These are phyloP conservation scores for Astrothelium subdiscretum DNA, from an alignment of 495 filamentous ascomycete genomes.

Conservation along the genomic window DNA sequence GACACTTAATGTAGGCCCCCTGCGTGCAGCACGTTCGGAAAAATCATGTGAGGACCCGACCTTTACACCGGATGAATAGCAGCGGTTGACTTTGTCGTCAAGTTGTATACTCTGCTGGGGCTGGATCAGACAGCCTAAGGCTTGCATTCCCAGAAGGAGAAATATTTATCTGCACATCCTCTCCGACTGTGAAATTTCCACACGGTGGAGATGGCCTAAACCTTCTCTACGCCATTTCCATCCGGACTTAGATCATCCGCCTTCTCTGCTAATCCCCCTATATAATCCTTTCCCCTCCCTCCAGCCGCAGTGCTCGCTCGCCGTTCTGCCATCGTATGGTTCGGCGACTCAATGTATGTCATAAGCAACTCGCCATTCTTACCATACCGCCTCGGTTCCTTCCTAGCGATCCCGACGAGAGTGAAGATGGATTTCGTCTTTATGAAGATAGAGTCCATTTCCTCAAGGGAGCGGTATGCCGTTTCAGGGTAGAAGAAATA, in stretches of 20 bases:
- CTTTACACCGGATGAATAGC: too few species aligned
- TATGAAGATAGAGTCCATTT: slow-evolving; percentile 44
- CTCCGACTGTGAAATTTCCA: not conserved
- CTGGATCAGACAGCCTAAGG: too few species aligned
- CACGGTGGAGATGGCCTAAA: too few species aligned
- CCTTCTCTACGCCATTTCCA: too few species aligned
- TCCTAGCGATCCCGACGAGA: slow-evolving; percentile 45
- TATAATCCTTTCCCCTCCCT: not conserved
- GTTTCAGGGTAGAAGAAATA: slow-evolving; percentile 25
- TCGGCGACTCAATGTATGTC: slow-evolving; percentile 16
- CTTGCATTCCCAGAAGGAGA: too few species aligned
- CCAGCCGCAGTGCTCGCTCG: not conserved
- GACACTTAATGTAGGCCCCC: too few species aligned
- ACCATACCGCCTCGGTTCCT: slow-evolving; percentile 57
- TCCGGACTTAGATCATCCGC: not conserved
- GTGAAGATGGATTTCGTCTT: slow-evolving; percentile 31
- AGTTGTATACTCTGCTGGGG: too few species aligned
- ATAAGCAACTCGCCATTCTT: slow-evolving; percentile 41
- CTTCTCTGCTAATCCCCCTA: not conserved
- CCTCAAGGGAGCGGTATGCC: slow-evolving; percentile 42
- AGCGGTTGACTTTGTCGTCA: too few species aligned
- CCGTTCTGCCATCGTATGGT: not conserved
- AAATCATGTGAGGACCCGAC: too few species aligned
- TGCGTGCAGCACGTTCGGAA: too few species aligned
- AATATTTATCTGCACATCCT: not conserved